Base-by-base conservation (phyloP, 306 rosid genomes). In the Elaeagnus macrophylla region DNA sequence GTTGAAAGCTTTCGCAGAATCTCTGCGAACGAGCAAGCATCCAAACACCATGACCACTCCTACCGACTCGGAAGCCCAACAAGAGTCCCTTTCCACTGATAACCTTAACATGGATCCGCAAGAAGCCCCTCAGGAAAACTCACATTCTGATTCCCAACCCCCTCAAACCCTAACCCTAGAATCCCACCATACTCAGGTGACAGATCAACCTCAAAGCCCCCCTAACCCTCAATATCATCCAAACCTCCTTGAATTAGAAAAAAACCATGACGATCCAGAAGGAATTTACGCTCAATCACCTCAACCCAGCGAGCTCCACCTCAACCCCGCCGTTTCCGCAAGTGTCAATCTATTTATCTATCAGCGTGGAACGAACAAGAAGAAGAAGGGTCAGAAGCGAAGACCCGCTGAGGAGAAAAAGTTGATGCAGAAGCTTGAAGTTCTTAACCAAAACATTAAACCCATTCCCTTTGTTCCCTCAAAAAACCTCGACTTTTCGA, bases 401-500 rank as follows among this genome's bases (percentile, higher is more conserved):
- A 64, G 32, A 25, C 32, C 51, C 12, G 80, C 73, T 9, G 65
- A 61, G 43, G 75, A 60, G 57, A 77, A 56, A 60, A 77, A 72
- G 68, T 63, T 53, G 6, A 64, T 66, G 48, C 77, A 76, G 81
- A 90, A 81, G 58, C 66, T 79, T 36, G 78, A 70, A 53, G 77
- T 67, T 51, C 64, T 83, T 0, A 61, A 61, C 36, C 69, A 74
- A 72, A 68, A 81, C 70, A 78, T 90, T 46, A 83, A 68, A 7
- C 97, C 95, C 2, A 62, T 83, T 53, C 95, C 94, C 8, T 90
- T 90, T n/a, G 47, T 66, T 0, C 91, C 97, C 0, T 39, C 50
- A 0, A 86, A 80, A 71, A 52, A 38, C 56, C 83, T 87, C 13
- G 83, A 87, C 73, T 91, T 91, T 40, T 43, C 62, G 32, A 38